Base-by-base conservation (phyloP, 192 early-diverging fungal species). In the Coemansia sp. region DNA sequence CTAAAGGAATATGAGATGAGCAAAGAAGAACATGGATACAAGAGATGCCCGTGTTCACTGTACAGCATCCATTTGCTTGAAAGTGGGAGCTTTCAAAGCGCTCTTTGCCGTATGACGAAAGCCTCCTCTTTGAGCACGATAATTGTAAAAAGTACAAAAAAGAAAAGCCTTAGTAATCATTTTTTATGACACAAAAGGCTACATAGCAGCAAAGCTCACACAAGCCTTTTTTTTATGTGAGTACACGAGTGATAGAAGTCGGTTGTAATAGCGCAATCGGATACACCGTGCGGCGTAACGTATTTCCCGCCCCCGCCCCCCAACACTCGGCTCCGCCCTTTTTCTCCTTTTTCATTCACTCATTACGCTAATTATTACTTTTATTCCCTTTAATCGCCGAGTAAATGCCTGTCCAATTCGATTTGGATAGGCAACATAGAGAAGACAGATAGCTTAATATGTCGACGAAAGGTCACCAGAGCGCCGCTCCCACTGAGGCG, bases 401-500 rank as follows among this genome's bases (percentile, higher is more conserved):
- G 47, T 58, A 58, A 33, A 33, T 58, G 55, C 55, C 30, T 14
- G 30, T 23, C 35, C 59, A 61, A 39, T 39, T 61, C 8, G 59
- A 37, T 19, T 61, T 38, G 59, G 35, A 23, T 39, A 16, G 37
- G 35, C 37, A 40, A 61, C 17, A 8, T 37, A 9, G 59, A 23
- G n/a, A n/a, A 17, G n/a, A n/a, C 30, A 28, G 59, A 61, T 61
- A 61, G 59, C n/a, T 7, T 39, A 23, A 39, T 11, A 40, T 61
- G 59, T 23, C 59, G 59, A 61, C 19, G n/a, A 61, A 40, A 11
- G 59, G 8, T 10, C 37, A 23, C 37, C 19, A 39, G 19, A 40
- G 59, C 35, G 37, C n/a, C 7, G 37, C 3, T 61, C 59, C 37
- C 37, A 3, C 19, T 43, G 72, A 64, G 57, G 65, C 77, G 23